These are phyloP conservation scores for Croton laevigatus DNA, from an alignment of 441 rosid species.

Conservation along the genomic window DNA sequence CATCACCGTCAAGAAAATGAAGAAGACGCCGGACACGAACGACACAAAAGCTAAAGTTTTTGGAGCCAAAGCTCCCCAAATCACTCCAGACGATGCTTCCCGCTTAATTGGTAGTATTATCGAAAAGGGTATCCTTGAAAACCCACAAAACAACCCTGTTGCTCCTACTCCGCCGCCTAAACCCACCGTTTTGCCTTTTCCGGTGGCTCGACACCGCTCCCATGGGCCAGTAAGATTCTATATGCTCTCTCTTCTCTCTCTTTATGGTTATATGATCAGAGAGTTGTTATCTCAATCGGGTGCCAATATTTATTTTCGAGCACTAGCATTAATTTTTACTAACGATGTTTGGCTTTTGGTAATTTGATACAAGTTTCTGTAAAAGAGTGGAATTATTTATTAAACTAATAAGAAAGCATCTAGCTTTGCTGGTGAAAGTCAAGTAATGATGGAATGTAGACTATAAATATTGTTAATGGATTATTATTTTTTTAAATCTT, in stretches of 20 bases:
- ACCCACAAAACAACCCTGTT: conserved; percentile 26
- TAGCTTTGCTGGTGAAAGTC: not conserved
- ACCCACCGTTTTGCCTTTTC: conserved; percentile 69
- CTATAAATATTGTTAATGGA: not conserved
- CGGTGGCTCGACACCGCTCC: conserved; percentile 89
- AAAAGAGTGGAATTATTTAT: not conserved
- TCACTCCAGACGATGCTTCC: conserved; percentile 33
- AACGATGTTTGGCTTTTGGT: not conserved
- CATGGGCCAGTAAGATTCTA: conserved; percentile 71
- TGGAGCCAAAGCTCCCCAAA: conserved; percentile 27
- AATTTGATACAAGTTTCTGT: not conserved
- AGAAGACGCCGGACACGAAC: conserved; percentile 18
- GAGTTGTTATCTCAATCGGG: not conserved
- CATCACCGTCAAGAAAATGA: conserved; percentile 12
- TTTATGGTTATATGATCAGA: not conserved
- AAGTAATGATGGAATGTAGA: not conserved
- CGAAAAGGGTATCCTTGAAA: conserved; percentile 62
- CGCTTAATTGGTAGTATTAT: conserved; percentile 61
- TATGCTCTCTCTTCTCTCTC: not conserved
- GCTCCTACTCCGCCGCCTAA: conserved; percentile 47
- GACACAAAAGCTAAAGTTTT: conserved; percentile 11
- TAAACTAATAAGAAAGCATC: not conserved
- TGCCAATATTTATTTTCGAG: not conserved
- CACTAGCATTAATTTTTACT: not conserved
- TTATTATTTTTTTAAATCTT: not conserved